Percentiles rank a stretch among this genome's conserved stretches.
phyloP scores from a whole-genome alignment of 129 eudicot genomes.

The Cynara cardunculus region DNA sequence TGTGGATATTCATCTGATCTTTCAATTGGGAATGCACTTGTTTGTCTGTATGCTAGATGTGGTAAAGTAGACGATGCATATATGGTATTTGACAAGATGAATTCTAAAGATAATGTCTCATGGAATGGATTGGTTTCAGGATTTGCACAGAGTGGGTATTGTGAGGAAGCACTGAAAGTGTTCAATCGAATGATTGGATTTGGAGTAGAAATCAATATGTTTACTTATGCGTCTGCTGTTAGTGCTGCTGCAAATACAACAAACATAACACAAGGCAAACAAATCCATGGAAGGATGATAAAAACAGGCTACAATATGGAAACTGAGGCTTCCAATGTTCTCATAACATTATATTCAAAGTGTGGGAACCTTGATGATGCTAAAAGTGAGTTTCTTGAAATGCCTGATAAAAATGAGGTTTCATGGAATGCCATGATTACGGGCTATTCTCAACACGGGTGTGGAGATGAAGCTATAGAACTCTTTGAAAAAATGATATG shows the following conservation, averaged over 20 bases:
- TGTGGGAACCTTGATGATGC: constrained; percentile 87
- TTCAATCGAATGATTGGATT: constrained; percentile 59
- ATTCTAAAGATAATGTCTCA: constrained; percentile 56
- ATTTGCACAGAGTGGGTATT: constrained; percentile 77
- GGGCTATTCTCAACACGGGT: constrained; percentile 94
- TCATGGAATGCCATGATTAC: constrained; percentile 99
- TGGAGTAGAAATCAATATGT: constrained; percentile 63
- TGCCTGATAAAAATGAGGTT: constrained; percentile 63
- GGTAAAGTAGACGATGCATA: constrained; percentile 71
- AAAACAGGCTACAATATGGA: constrained; percentile 64
- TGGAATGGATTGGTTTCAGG: constrained; percentile 96
- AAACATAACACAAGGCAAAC: constrained; percentile 71
- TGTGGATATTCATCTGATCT: constrained; percentile 75
- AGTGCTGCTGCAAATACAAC: constrained; percentile 93
- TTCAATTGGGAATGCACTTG: constrained; percentile 84
- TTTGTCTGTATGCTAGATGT: constrained; percentile 83
- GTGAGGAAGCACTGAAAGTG: constrained; percentile 70
- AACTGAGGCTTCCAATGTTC: constrained; percentile 81
- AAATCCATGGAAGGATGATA: constrained; percentile 67
- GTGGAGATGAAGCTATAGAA: constrained; percentile 66
- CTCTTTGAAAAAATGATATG: constrained; percentile 77
- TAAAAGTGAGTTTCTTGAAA: constrained; percentile 52
- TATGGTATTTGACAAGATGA: constrained; percentile 62
- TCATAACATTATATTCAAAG: constrained; percentile 81
- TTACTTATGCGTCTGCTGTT: constrained; percentile 76